A percentile compares a stretch with the other conserved stretches of the same genome.
These are phyloP conservation scores for Aspergillus neoniger DNA, from an alignment of 2,329 filamentous ascomycete species.

Conservation along the genomic window DNA sequence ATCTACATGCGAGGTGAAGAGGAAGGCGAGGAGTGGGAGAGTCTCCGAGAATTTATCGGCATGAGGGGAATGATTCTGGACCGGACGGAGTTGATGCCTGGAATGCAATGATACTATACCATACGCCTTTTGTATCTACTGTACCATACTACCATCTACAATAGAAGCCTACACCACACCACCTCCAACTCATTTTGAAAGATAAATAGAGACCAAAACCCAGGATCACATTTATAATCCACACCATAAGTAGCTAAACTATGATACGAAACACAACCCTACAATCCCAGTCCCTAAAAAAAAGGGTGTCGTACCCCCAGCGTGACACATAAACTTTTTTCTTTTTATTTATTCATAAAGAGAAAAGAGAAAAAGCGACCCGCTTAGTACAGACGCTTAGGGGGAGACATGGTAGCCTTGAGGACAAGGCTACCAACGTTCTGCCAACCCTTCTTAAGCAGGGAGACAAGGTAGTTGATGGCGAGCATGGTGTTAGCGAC, in stretches of 20 bases:
- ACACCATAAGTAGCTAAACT: constrained; percentile 26
- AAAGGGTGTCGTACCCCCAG: constrained; percentile 18
- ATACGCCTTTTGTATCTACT: background rate
- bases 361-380: constrained; percentile 21
- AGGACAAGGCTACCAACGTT: constrained; percentile 99
- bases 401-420: constrained; percentile 99
- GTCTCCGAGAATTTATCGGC: constrained; percentile 77
- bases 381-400: constrained; percentile 92
- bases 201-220: constrained; percentile 28
- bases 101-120: constrained; percentile 67
- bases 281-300: constrained; percentile 25
- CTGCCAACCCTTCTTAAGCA: constrained; percentile 99
- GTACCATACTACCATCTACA: background rate
- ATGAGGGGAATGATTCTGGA: constrained; percentile 88
- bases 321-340: constrained; percentile 28
- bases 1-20: constrained; percentile 80
- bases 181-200: background rate
- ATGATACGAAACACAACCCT: constrained; percentile 28
- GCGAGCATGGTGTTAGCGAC: constrained; percentile 99
- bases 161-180: background rate
- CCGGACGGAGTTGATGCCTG: constrained; percentile 84
- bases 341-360: too few relatives aligned
- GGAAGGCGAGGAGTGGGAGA: constrained; percentile 86
- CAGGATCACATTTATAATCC: constrained; percentile 33
- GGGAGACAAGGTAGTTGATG: constrained; percentile 99